These are phyloP conservation scores for Adenanthera pavonina DNA, from an alignment of 306 rosid genomes.

Conservation along the genomic window DNA sequence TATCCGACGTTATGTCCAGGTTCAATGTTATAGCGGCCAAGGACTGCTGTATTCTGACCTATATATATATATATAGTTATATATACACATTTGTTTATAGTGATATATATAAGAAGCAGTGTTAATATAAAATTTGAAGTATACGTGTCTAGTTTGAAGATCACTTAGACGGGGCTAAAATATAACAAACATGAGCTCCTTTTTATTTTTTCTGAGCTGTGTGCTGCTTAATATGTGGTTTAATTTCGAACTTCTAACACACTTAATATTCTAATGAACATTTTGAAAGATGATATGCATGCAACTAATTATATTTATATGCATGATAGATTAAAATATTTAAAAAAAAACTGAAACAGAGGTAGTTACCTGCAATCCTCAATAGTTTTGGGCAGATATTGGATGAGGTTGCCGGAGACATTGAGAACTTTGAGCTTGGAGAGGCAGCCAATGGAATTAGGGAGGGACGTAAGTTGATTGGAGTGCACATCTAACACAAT, in stretches of 20 bases:
- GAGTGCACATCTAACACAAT: slow-evolving; percentile 75
- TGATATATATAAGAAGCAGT: too few species aligned
- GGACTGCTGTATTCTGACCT: not conserved
- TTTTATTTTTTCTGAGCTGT: too few species aligned
- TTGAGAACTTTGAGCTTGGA: slow-evolving; percentile 83
- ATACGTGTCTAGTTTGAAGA: too few species aligned
- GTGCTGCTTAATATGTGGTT: too few species aligned
- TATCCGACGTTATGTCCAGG: too few species aligned
- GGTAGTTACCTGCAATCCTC: slow-evolving; percentile 82
- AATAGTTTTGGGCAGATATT: slow-evolving; percentile 72
- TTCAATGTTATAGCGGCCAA: not conserved
- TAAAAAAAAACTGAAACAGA: not conserved
- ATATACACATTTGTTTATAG: too few species aligned
- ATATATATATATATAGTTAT: too few species aligned
- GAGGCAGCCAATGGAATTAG: slow-evolving; percentile 93
- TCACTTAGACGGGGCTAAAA: too few species aligned
- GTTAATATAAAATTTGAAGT: too few species aligned
- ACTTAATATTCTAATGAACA: not conserved
- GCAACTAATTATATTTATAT: not conserved
- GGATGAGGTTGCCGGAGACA: slow-evolving; percentile 72
- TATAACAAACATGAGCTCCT: too few species aligned
- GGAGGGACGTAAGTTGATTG: slow-evolving; percentile 75
- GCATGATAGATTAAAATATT: too few species aligned
- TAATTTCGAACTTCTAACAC: not conserved
- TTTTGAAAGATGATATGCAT: not conserved